A percentile compares a stretch with the other conserved stretches of the same genome.
Conservation (phyloP, 768 basidiomycete species). For the Suillus decipiens region DNA sequence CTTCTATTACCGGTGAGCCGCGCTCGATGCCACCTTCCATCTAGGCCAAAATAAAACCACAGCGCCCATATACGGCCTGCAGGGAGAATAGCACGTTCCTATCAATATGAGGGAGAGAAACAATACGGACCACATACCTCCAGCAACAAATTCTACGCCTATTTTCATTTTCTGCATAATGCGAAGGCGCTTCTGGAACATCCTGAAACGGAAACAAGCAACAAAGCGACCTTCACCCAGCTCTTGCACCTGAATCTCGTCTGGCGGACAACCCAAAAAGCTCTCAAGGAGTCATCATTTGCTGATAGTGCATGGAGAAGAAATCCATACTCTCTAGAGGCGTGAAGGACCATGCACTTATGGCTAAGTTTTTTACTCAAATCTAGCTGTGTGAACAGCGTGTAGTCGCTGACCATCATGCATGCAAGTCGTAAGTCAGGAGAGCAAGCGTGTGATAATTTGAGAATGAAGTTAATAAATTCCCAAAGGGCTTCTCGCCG, state of each 20-base stretch:
- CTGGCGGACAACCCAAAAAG: neutral
- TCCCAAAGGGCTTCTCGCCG: neutral
- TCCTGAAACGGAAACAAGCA: neutral
- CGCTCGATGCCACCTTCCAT: too few relatives aligned
- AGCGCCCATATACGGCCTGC: neutral
- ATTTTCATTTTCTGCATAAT: neutral
- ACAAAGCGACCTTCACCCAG: neutral
- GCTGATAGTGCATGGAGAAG: neutral
- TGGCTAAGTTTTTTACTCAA: neutral
- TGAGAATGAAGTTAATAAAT: neutral
- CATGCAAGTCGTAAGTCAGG: neutral
- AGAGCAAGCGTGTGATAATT: neutral
- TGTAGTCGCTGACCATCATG: neutral
- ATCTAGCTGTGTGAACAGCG: neutral
- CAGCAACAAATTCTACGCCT: neutral
- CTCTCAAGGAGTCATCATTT: neutral
- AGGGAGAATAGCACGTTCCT: neutral
- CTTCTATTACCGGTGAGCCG: too few relatives aligned
- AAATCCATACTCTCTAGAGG: neutral
- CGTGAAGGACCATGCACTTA: neutral
- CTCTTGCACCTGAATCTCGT: neutral
- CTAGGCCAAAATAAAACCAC: neutral
- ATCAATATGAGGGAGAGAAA: neutral
- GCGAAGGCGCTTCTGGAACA: neutral
- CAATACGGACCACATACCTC: neutral